Base-by-base conservation (phyloP, 805 yeast species). In the Starmerella etchellsii region DNA sequence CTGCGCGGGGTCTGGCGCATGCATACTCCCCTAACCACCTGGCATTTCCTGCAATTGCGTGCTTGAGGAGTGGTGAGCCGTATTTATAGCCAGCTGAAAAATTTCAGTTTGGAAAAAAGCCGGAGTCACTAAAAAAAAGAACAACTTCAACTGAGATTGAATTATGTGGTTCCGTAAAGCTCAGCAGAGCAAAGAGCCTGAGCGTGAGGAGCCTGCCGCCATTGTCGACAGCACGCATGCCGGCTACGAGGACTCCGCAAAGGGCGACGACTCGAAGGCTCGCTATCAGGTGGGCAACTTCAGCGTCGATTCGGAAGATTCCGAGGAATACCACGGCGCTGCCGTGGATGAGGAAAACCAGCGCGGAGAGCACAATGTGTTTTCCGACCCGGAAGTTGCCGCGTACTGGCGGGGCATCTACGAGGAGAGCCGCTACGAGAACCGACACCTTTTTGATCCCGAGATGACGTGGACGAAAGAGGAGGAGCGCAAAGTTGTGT, bases 371-470 rank as follows among this genome's bases (percentile, higher is more conserved):
- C n/a, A 39, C 15, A 49, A 65, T 46, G 60, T 63, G 0, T 70
- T 72, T 49, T 48, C 54, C 31, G 73, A 74, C 47, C 73, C 74
- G 1, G 58, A 49, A 4, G 63, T 68, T 2, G 75, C 71, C 2
- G 65, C 64, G 28, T 57, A 67, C 51, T 75, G 70, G 53, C 47
- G 59, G 4, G 50, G 59, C 0, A 32, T 73, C 7, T 75, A 75
- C 49, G 74, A 73, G 32, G 47, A 55, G 3, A 55, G 71, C 1
- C 34, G 67, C 9, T 76, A 76, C 51, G 82, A 76, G 52, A 69
- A 78, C 45, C 62, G 71, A 19, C 59, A 63, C 27, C 63, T 63
- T 15, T 71, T 77, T 51, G 81, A 78, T 52, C 78, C 81, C 0
- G 62, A 64, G 0, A 66, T 74, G 29, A 62, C 64, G 10, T 76